phyloP scores from a whole-genome alignment of 345 rosid genomes.

The Limnanthes douglasii region DNA sequence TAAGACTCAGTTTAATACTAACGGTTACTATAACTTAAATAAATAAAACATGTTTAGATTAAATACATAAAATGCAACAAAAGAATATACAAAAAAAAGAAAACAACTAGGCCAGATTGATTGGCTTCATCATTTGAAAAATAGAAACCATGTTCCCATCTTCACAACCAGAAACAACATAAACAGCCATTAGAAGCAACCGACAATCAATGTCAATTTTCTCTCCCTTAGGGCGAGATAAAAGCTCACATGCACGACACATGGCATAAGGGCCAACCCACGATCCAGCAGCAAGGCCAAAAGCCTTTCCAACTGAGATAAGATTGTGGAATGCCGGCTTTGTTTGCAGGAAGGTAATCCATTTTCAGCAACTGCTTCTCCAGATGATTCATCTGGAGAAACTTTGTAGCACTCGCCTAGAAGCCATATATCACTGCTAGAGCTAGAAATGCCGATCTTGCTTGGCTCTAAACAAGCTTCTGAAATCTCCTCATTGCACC shows the following conservation, averaged over 20 bases:
- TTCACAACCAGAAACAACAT: conserved; percentile 83
- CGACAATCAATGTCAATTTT: conserved; percentile 17
- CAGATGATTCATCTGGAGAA: conserved; percentile 27
- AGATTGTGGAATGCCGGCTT: conserved; percentile 87
- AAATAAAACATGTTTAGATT: too few relatives aligned
- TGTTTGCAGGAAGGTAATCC: conserved; percentile 39
- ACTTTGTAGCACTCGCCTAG: conserved; percentile 62
- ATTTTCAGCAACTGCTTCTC: conserved; percentile 18
- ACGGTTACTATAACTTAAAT: too few relatives aligned
- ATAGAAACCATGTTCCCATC: too few relatives aligned
- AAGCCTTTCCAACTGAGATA: conserved; percentile 50
- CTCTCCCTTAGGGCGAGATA: conserved; percentile 35
- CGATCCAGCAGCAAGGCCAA: conserved; percentile 94
- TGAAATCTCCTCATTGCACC: conserved; percentile 87
- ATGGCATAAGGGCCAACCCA: conserved; percentile 98
- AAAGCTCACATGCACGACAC: conserved; percentile 79
- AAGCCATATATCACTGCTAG: conserved; percentile 72
- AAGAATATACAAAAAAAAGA: too few relatives aligned
- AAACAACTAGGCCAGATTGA: too few relatives aligned
- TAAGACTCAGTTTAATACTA: too few relatives aligned
- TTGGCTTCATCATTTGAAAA: too few relatives aligned
- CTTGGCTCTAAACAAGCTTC: conserved; percentile 63
- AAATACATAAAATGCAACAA: too few relatives aligned
- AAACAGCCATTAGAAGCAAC: conserved; percentile 72
- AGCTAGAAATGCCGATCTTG: conserved; percentile 47